Evolutionary conservation across 805 yeast species (phyloP).

Genomic region (Komagataella populi): DNA sequence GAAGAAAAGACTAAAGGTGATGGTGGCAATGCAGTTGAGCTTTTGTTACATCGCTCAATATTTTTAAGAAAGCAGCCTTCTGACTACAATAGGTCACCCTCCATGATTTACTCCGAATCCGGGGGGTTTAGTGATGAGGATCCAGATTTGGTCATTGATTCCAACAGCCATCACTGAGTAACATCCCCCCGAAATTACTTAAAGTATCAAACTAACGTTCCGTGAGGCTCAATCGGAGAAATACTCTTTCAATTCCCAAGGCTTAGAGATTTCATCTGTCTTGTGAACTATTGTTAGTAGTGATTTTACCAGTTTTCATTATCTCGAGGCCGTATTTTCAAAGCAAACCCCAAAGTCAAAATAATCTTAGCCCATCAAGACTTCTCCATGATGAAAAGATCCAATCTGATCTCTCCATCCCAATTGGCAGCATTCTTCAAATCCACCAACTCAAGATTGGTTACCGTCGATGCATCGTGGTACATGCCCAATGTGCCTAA

Average conservation of each 20-base stretch:
- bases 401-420: constrained; percentile 11
- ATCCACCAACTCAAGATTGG: constrained; percentile 3
- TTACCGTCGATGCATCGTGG: constrained; percentile 87
- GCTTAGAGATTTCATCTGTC: not conserved
- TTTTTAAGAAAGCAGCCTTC: not conserved
- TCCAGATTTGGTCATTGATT: not conserved
- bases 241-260: not conserved
- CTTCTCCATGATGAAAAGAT: not conserved
- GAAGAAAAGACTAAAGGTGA: not conserved
- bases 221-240: not conserved
- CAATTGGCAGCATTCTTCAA: constrained; percentile 7
- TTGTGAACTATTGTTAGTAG: not conserved
- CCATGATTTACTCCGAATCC: not conserved
- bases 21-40: not conserved
- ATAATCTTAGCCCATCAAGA: too few relatives aligned
- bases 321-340: too few relatives aligned
- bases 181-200: too few relatives aligned
- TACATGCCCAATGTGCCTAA: constrained; percentile 67
- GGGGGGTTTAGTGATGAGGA: not conserved
- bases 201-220: too few relatives aligned
- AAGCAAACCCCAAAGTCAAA: too few relatives aligned
- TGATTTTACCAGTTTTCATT: not conserved
- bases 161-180: not conserved
- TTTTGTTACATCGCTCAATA: not conserved
- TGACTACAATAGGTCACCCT: not conserved